These are phyloP conservation scores for Penicillium freii DNA, from an alignment of 2,329 filamentous ascomycete species.

Conservation along the genomic window DNA sequence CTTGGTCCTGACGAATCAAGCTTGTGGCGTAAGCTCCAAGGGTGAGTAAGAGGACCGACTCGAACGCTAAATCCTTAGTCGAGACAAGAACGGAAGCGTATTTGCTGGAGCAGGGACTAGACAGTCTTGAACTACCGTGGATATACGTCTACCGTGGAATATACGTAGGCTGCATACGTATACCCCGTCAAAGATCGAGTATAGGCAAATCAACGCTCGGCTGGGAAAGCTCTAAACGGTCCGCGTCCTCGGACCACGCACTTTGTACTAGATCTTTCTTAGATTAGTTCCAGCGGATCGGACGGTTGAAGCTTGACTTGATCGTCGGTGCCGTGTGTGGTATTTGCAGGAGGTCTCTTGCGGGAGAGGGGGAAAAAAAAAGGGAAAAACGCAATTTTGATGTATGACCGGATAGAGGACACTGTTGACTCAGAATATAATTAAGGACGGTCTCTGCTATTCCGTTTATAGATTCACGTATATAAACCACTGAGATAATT, in stretches of 20 bases:
- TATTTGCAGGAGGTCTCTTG: neutral
- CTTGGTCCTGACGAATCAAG: slow-evolving; percentile 15
- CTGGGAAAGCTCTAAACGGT: slow-evolving; percentile 10
- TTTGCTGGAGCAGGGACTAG: slow-evolving; percentile 14
- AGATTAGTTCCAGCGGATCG: slow-evolving; percentile 13
- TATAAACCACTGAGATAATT: too few species aligned
- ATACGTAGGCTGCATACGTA: slow-evolving; percentile 29
- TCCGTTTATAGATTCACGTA: too few species aligned
- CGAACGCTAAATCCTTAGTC: slow-evolving; percentile 10
- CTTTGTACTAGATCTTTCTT: neutral
- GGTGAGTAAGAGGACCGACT: slow-evolving; percentile 13
- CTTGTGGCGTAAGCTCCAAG: slow-evolving; percentile 18
- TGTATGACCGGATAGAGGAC: neutral
- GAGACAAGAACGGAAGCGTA: slow-evolving; percentile 9
- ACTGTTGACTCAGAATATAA: neutral
- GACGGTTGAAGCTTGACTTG: slow-evolving; percentile 20
- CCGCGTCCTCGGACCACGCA: slow-evolving; percentile 9
- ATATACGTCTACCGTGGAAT: slow-evolving; percentile 10
- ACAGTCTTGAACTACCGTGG: slow-evolving; percentile 1
- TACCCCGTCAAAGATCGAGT: slow-evolving; percentile 12
- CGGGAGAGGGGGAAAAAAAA: too few species aligned
- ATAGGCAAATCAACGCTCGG: slow-evolving; percentile 20
- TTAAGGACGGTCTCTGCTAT: neutral
- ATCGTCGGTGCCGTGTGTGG: slow-evolving; percentile 8
- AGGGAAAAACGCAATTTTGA: neutral